These are phyloP conservation scores for Rhodotorula diobovata DNA, from an alignment of 768 basidiomycete genomes.

Conservation along the genomic window DNA sequence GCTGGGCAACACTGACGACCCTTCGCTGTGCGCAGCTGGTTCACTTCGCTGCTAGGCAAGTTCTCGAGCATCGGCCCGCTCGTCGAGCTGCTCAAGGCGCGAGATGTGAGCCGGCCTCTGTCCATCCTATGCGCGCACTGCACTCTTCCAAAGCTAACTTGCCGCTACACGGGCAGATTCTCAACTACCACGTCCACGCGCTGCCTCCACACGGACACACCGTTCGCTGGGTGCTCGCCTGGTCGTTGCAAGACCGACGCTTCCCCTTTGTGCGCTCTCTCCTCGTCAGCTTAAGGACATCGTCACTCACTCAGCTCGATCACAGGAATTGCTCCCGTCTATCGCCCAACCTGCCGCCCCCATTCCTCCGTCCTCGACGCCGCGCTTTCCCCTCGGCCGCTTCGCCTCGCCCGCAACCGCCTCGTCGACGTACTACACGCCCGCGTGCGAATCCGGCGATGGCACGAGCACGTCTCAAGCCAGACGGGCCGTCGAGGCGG, in stretches of 20 bases:
- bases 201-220: conserved; percentile 76
- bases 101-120: conserved; percentile 48
- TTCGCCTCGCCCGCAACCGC: conserved; percentile 4
- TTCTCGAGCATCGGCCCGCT: conserved; percentile 65
- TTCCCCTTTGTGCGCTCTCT: conserved; percentile 48
- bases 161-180: conserved; percentile 64
- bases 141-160: background rate
- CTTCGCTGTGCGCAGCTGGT: conserved; percentile 66
- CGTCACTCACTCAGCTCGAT: background rate
- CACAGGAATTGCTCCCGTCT: background rate
- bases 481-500: background rate
- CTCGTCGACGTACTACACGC: background rate
- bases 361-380: conserved; percentile 39
- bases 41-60: conserved; percentile 87
- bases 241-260: conserved; percentile 65
- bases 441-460: background rate
- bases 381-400: background rate
- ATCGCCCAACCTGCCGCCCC: background rate
- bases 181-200: conserved; percentile 79
- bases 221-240: conserved; percentile 83
- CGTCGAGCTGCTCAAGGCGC: conserved; percentile 55
- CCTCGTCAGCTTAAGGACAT: too few relatives aligned
- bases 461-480: background rate
- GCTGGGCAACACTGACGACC: background rate
- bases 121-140: background rate